Conservation (phyloP, 2,329 filamentous ascomycete genomes). For the Hypomyces rosellus region DNA sequence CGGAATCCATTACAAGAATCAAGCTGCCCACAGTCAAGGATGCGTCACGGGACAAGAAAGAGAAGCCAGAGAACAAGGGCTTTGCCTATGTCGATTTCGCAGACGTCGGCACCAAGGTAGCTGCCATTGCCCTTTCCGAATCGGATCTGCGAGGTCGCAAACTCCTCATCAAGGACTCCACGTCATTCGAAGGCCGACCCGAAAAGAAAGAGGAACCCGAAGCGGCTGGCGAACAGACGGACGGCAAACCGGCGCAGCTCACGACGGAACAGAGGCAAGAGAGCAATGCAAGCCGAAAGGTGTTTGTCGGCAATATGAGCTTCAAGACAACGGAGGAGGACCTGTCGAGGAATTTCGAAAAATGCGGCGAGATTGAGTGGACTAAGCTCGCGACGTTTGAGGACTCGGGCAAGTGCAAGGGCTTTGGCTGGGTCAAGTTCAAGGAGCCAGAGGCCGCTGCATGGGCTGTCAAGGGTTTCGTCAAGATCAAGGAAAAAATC, state of each 20-base stretch:
- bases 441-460: conserved; percentile 68
- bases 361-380: conserved; percentile 76
- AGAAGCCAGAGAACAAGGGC: conserved; percentile 64
- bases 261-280: conserved; percentile 30
- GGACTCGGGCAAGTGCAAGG: conserved; percentile 96
- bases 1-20: conserved; percentile 73
- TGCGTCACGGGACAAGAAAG: conserved; percentile 25
- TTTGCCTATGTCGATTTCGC: conserved; percentile 96
- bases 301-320: conserved; percentile 87
- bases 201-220: conserved; percentile 48
- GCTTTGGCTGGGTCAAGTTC: conserved; percentile 93
- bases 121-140: conserved; percentile 84
- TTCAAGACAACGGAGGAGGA: conserved; percentile 79
- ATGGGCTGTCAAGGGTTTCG: conserved; percentile 66
- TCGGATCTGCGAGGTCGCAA: conserved; percentile 68
- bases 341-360: conserved; percentile 71
- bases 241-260: conserved; percentile 26
- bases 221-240: conserved; percentile 20
- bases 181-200: conserved; percentile 84
- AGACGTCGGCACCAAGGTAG: conserved; percentile 60
- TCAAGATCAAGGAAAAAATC: conserved; percentile 61
- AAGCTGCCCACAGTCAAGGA: conserved; percentile 66
- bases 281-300: conserved; percentile 64
- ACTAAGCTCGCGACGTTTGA: conserved; percentile 92
- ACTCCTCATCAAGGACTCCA: conserved; percentile 88